phyloP scores from a whole-genome alignment of 208 protist species.

The Trypanosomatidae sp. region DNA sequence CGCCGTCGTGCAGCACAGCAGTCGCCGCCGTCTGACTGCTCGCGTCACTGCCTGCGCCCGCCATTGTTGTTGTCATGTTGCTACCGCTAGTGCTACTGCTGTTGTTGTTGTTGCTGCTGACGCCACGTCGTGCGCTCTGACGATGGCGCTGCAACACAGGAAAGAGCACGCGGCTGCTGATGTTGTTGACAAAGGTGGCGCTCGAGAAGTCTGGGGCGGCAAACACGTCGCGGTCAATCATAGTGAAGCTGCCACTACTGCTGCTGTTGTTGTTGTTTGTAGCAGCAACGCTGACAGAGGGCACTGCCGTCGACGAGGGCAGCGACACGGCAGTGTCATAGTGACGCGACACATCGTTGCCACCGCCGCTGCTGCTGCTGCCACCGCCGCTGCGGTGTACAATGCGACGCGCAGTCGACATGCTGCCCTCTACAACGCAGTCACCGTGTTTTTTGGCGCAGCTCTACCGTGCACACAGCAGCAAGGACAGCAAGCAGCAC shows the following conservation, averaged over 20 bases:
- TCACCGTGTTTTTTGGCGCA: too few relatives aligned
- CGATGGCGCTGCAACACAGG: slow-evolving; percentile 17
- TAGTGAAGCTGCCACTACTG: background rate
- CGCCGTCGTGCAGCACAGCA: background rate
- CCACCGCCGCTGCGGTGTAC: too few relatives aligned
- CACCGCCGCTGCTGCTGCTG: too few relatives aligned
- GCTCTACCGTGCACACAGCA: too few relatives aligned
- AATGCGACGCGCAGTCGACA: too few relatives aligned
- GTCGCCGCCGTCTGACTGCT: background rate
- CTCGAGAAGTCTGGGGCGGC: slow-evolving; percentile 50
- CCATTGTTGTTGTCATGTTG: background rate
- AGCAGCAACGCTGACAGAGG: background rate
- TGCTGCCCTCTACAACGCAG: too few relatives aligned
- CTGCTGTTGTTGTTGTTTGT: background rate
- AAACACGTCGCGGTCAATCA: slow-evolving; percentile 43
- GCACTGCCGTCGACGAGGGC: too few relatives aligned
- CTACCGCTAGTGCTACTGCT: slow-evolving; percentile 3
- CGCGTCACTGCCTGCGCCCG: background rate
- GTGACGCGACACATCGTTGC: too few relatives aligned
- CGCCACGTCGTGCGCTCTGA: slow-evolving; percentile 4
- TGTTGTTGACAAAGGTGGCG: slow-evolving; percentile 59
- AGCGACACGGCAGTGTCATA: too few relatives aligned
- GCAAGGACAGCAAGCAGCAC: too few relatives aligned
- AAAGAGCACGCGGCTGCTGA: slow-evolving; percentile 41
- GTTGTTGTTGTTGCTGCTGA: background rate